Percentiles rank a stretch among this genome's conserved stretches.
These are phyloP conservation scores for Neurospora tetrasperma DNA, from an alignment of 495 filamentous ascomycete genomes.

Conservation along the genomic window DNA sequence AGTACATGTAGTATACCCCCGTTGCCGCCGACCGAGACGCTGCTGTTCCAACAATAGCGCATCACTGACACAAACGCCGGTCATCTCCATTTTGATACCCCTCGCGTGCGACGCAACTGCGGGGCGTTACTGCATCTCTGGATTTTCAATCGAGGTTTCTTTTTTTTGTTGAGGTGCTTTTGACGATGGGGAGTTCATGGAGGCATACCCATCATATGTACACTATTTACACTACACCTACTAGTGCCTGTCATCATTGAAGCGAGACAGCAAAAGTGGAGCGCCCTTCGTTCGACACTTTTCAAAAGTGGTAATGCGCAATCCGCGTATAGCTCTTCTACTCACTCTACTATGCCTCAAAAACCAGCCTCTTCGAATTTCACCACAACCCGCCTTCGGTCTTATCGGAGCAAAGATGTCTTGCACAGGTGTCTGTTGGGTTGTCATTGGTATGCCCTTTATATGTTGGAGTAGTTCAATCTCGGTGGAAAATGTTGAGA, in stretches of 20 bases:
- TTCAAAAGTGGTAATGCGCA: neutral
- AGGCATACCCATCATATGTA: neutral
- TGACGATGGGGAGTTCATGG: neutral
- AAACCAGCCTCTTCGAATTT: neutral
- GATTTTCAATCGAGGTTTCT: neutral
- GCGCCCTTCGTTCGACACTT: neutral
- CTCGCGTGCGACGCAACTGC: neutral
- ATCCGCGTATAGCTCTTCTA: neutral
- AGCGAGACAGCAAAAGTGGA: neutral
- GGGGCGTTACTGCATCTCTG: neutral
- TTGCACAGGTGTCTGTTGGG: neutral
- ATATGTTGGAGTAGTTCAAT: neutral
- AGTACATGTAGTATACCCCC: neutral
- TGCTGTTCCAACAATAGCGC: neutral
- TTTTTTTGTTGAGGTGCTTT: neutral
- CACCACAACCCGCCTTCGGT: neutral
- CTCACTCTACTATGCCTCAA: neutral
- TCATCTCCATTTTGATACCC: neutral
- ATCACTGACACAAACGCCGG: neutral
- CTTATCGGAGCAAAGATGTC: neutral
- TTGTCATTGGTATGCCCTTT: neutral
- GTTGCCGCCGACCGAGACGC: neutral
- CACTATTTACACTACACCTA: too few species aligned
- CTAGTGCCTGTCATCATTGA: neutral
- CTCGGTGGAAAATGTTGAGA: neutral